phyloP scores from a whole-genome alignment of 2,329 filamentous ascomycete species.

The Intubia oerlemansii region DNA sequence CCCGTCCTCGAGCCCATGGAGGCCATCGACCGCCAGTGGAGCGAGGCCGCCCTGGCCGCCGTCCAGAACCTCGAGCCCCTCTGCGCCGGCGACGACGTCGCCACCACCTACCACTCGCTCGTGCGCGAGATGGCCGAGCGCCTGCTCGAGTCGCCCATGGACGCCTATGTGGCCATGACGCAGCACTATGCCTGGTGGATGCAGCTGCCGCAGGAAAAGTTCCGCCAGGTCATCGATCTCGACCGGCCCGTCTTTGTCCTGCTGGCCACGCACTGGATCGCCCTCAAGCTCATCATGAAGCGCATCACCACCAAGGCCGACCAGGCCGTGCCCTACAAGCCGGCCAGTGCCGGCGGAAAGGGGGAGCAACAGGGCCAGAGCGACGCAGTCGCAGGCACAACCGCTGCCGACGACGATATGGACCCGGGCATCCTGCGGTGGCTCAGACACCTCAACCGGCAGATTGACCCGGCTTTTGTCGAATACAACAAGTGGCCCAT shows the following conservation, averaged over 20 bases:
- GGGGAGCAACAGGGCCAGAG: background rate
- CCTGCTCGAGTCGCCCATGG: slow-evolving; percentile 28
- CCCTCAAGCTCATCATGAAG: slow-evolving; percentile 31
- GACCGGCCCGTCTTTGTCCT: slow-evolving; percentile 23
- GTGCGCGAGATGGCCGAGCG: slow-evolving; percentile 26
- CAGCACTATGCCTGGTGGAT: slow-evolving; percentile 36
- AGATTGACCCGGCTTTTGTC: slow-evolving; percentile 21
- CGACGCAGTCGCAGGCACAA: slow-evolving; percentile 9
- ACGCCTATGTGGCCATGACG: slow-evolving; percentile 29
- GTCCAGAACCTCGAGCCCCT: slow-evolving; percentile 22
- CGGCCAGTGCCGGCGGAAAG: background rate
- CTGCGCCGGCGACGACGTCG: slow-evolving; percentile 18
- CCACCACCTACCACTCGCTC: slow-evolving; percentile 23
- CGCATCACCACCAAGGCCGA: slow-evolving; percentile 17
- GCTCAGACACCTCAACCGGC: slow-evolving; percentile 27
- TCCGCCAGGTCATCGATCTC: slow-evolving; percentile 26
- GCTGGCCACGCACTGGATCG: slow-evolving; percentile 31
- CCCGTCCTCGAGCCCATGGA: slow-evolving; percentile 23
- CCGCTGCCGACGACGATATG: slow-evolving; percentile 9
- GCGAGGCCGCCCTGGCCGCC: slow-evolving; percentile 22
- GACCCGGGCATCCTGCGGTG: slow-evolving; percentile 25
- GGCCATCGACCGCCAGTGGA: slow-evolving; percentile 20
- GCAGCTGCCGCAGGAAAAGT: slow-evolving; percentile 28
- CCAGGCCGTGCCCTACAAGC: background rate
- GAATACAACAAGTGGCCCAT: slow-evolving; percentile 29